A percentile compares a stretch with the other conserved stretches of the same genome.
Conservation (phyloP, 2,329 filamentous ascomycete genomes). For the Alternaria rosae region DNA sequence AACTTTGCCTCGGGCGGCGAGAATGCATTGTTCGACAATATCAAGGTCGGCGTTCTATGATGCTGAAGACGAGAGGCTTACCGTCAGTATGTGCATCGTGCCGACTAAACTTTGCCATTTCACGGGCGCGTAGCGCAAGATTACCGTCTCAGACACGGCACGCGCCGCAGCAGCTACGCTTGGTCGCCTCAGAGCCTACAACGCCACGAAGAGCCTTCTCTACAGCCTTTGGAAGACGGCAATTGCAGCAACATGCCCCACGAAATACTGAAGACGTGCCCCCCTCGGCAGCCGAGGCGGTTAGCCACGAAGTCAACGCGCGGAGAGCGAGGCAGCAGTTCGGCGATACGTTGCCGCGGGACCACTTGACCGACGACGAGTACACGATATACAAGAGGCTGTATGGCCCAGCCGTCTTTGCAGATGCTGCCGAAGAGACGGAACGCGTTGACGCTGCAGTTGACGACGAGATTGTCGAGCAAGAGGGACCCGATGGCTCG, state of each 20-base stretch:
- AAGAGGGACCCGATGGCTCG: conserved; percentile 40
- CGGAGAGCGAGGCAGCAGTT: conserved; percentile 76
- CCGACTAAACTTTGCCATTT: conserved; percentile 38
- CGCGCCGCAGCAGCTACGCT: conserved; percentile 20
- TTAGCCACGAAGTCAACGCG: conserved; percentile 68
- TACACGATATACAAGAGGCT: conserved; percentile 78
- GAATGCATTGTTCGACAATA: conserved; percentile 9
- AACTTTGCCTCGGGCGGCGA: conserved; percentile 35
- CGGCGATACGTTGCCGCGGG: conserved; percentile 77
- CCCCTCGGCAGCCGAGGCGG: conserved; percentile 26
- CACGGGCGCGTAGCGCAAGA: conserved; percentile 36
- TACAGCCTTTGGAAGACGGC: conserved; percentile 21
- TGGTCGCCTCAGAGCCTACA: conserved; percentile 14
- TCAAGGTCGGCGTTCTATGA: conserved; percentile 23
- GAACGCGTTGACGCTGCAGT: conserved; percentile 54
- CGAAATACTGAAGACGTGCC: conserved; percentile 4
- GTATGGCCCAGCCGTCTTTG: conserved; percentile 75
- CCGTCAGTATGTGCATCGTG: conserved; percentile 45
- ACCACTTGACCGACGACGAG: conserved; percentile 73
- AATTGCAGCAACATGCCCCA: conserved; percentile 18
- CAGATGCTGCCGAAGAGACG: conserved; percentile 65
- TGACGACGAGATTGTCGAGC: conserved; percentile 54
- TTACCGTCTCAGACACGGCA: conserved; percentile 23
- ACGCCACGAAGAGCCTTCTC: conserved; percentile 33
- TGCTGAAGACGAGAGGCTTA: conserved; percentile 41